Evolutionary conservation across 1,284 basidiomycete species (phyloP), one percentile per base, ranked within the genome.

Genomic region (Thelephora terrestris): DNA sequence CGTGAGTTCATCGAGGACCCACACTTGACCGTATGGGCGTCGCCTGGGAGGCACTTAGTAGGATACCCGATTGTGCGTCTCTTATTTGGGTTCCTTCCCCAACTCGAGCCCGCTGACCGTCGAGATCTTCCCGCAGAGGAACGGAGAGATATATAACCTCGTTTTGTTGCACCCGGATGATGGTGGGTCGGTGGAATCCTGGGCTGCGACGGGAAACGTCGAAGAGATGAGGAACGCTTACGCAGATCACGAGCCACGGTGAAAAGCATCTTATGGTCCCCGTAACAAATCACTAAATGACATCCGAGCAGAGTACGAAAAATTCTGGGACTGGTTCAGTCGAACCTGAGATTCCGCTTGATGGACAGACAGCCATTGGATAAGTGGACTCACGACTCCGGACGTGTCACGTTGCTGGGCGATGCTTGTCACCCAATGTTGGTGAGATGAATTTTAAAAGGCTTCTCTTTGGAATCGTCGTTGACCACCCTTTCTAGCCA

Each of bases 381-480:
- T 1, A 72, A 65, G 0, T 79, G 78, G 77, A 53, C 78, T 7
- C 75, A 79, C 57, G 57, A 59, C n/a, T 60, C 62, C 10, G 71
- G 69, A 2, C 70, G 64, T 32, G 62, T 79, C 2, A 71, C 63
- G n/a, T 58, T 79, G 10, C 62, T 79, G 1, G 77, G 77, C 1
- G 78, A 79, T 53, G 68, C 77, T 0, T 76, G 75, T 45, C 77
- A 79, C 53, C 76, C 79, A n/a, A 1, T 73, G 71, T 25, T 42
- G 10, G 39, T 42, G 21, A 20, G 39, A 12, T 3, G 14, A 1
- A 42, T 42, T 20, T n/a, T n/a, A n/a, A 14, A 14, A 12, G 25
- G n/a, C 20, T 5, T 18, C 25, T 21, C 10, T 42, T 21, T 4
- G 12, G 25, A 6, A 3, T 21, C n/a, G 16, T 20, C 6, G 16